Conservation (phyloP, 1,284 basidiomycete genomes). For the Singerocomus rubriflavus region DNA sequence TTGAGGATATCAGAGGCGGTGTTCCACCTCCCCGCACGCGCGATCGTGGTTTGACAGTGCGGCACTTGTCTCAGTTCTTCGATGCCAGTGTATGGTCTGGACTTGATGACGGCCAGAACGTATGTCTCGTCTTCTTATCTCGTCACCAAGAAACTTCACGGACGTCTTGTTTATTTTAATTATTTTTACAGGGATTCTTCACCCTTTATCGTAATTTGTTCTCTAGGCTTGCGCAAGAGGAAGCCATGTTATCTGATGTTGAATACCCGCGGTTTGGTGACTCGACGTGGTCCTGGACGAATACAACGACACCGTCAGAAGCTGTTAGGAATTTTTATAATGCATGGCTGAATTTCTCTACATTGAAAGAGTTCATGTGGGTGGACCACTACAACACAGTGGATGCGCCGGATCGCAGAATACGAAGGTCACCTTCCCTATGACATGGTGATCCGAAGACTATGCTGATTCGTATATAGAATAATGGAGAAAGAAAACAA, state of each 20-base stretch:
- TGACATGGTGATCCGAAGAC: not conserved
- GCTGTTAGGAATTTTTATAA: conserved; percentile 79
- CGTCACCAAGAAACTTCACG: not conserved
- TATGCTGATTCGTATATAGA: conserved; percentile 36
- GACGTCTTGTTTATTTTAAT: not conserved
- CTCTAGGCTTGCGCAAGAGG: conserved; percentile 80
- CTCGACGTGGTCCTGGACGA: conserved; percentile 71
- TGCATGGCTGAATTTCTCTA: conserved; percentile 85
- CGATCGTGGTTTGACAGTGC: conserved; percentile 76
- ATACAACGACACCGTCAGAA: conserved; percentile 39
- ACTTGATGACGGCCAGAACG: conserved; percentile 70
- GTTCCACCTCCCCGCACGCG: conserved; percentile 63
- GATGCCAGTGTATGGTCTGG: conserved; percentile 72
- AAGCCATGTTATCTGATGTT: conserved; percentile 56
- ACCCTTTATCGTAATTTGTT: conserved; percentile 91
- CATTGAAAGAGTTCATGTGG: conserved; percentile 91
- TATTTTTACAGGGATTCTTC: conserved; percentile 73
- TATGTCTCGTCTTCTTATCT: conserved; percentile 35
- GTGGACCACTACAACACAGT: conserved; percentile 79
- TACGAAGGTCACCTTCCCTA: conserved; percentile 57
- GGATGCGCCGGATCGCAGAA: conserved; percentile 85
- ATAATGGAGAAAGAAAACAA: conserved; percentile 98
- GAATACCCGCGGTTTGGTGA: conserved; percentile 84
- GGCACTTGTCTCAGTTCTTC: conserved; percentile 86
- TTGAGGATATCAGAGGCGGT: conserved; percentile 81